A percentile compares a stretch with the other conserved stretches of the same genome.
These are phyloP conservation scores for Yamadazyma atmosphaerica DNA, from an alignment of 1,139 yeast genomes.

Conservation along the genomic window DNA sequence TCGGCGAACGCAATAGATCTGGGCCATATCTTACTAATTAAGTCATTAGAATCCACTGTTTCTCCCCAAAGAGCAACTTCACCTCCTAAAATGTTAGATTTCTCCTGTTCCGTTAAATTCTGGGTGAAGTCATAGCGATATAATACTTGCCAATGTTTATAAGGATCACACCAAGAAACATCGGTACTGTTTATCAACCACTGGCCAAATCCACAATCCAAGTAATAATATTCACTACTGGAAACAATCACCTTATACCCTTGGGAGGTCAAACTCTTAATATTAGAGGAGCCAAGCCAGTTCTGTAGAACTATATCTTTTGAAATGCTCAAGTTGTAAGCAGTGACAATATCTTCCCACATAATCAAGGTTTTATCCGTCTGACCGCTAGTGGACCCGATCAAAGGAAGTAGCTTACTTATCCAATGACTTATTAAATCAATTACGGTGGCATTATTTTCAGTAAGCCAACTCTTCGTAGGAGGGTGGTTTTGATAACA, in stretches of 20 bases:
- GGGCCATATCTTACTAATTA: conserved; percentile 49
- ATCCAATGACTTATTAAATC: conserved; percentile 43
- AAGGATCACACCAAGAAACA: conserved; percentile 54
- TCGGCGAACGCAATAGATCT: conserved; percentile 51
- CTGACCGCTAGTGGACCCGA: conserved; percentile 15
- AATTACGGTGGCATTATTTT: conserved; percentile 17
- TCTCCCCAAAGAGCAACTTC: conserved; percentile 51
- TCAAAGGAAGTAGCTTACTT: conserved; percentile 38
- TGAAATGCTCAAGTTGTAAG: conserved; percentile 24
- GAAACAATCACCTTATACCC: conserved; percentile 50
- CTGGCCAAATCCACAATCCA: conserved; percentile 51
- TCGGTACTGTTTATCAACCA: conserved; percentile 43
- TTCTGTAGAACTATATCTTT: conserved; percentile 34
- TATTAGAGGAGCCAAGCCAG: conserved; percentile 34
- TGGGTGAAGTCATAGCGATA: conserved; percentile 39
- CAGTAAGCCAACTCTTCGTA: conserved; percentile 7
- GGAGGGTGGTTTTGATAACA: conserved; percentile 33
- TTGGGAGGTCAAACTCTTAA: conserved; percentile 29
- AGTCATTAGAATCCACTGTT: conserved; percentile 37
- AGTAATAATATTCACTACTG: conserved; percentile 34
- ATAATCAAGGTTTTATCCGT: conserved; percentile 25
- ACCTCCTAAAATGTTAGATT: conserved; percentile 40
- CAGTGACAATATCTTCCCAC: conserved; percentile 50
- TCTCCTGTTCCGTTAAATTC: conserved; percentile 34
- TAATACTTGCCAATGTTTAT: conserved; percentile 47